Evolutionary conservation across 768 basidiomycete species (phyloP).

Genomic region (Mrakia frigida): DNA sequence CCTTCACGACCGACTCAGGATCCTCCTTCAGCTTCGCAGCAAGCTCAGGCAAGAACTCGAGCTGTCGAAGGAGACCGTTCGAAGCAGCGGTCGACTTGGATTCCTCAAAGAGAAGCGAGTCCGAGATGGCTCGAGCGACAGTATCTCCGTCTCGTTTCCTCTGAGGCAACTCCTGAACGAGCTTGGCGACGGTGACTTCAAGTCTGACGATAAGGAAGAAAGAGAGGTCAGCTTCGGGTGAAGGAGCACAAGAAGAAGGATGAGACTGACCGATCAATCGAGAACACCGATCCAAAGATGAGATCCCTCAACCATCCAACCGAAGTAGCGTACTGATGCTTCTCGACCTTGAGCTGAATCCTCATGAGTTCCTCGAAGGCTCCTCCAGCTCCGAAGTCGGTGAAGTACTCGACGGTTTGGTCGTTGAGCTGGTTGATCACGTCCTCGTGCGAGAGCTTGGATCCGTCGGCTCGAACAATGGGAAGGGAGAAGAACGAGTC

Average conservation of each 20-base stretch:
- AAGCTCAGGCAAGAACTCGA: conserved; percentile 73
- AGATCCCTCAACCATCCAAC: conserved; percentile 81
- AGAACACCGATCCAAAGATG: conserved; percentile 65
- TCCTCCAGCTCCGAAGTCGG: conserved; percentile 58
- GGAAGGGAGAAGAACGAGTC: conserved; percentile 85
- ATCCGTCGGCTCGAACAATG: conserved; percentile 62
- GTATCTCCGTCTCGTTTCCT: conserved; percentile 81
- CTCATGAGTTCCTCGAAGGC: conserved; percentile 67
- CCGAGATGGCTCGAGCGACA: conserved; percentile 67
- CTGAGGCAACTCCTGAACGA: conserved; percentile 82
- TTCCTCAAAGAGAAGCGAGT: conserved; percentile 61
- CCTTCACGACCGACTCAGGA: conserved; percentile 65
- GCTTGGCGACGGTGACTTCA: conserved; percentile 76
- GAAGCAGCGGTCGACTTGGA: conserved; percentile 40
- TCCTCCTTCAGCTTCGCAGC: conserved; percentile 63
- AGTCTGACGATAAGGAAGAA: conserved; percentile 51
- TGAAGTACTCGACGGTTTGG: conserved; percentile 75
- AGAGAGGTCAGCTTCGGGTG: neutral
- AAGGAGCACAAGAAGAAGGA: neutral
- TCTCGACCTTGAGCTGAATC: conserved; percentile 79
- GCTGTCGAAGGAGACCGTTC: conserved; percentile 60
- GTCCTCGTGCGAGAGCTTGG: conserved; percentile 71
- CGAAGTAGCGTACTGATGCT: conserved; percentile 67
- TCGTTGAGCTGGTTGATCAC: conserved; percentile 86
- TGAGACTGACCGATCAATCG: conserved; percentile 38